phyloP scores from a whole-genome alignment of 257 asterid species.

The Nicotiana obtusifolia region DNA sequence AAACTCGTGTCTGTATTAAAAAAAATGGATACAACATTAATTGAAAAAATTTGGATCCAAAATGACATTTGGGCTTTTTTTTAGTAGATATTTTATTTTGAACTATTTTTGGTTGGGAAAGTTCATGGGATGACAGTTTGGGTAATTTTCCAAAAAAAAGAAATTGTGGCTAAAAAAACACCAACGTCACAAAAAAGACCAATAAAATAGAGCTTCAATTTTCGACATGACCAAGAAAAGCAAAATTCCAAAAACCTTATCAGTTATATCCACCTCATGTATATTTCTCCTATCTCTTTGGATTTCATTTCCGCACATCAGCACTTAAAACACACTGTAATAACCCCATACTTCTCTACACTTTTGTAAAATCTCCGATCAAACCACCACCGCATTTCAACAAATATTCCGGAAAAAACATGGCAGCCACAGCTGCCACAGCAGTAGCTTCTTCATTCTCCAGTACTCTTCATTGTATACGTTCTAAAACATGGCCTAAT shows the following conservation, averaged over 20 bases:
- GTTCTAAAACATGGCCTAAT: constrained; percentile 29
- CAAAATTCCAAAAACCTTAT: constrained; percentile 41
- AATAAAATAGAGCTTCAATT: neutral
- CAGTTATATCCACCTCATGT: constrained; percentile 26
- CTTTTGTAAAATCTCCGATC: neutral
- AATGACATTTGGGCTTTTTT: no score
- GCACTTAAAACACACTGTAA: constrained; percentile 11
- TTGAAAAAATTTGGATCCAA: no score
- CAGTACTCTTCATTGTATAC: constrained; percentile 27
- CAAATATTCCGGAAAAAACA: constrained; percentile 17
- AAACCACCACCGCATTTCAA: neutral
- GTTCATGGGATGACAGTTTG: no score
- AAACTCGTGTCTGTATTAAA: no score
- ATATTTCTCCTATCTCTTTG: constrained; percentile 43
- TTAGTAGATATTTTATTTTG: no score
- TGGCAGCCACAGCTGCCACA: constrained; percentile 64
- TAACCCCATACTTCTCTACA: constrained; percentile 12
- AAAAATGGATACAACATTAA: no score
- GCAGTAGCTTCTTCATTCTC: constrained; percentile 64
- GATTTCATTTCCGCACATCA: constrained; percentile 47
- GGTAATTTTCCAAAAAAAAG: no score
- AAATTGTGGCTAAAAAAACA: constrained; percentile 11
- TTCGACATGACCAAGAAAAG: neutral
- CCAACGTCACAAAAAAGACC: neutral
- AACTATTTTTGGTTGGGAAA: no score